Conservation (phyloP, 495 filamentous ascomycete species). For the Penicillium herquei region DNA sequence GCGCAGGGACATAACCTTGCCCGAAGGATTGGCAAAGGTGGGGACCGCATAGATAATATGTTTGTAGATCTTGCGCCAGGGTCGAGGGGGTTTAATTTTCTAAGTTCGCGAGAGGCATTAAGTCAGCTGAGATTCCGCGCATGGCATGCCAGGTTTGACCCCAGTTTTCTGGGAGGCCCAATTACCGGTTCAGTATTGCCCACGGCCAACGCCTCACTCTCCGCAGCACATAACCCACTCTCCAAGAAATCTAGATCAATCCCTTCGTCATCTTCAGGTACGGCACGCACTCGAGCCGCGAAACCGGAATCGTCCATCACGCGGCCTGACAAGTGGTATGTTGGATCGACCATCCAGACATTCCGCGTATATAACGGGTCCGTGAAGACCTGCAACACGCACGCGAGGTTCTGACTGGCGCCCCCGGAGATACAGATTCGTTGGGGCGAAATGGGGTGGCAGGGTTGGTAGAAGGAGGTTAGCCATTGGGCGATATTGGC, state of each 20-base stretch:
- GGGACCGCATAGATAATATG: constrained; percentile 84
- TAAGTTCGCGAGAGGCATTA: constrained; percentile 11
- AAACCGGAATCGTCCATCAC: constrained; percentile 82
- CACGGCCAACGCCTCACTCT: constrained; percentile 27
- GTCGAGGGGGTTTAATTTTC: constrained; percentile 39
- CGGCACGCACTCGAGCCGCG: constrained; percentile 54
- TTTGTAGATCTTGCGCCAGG: constrained; percentile 68
- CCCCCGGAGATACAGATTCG: constrained; percentile 80
- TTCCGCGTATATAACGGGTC: constrained; percentile 72
- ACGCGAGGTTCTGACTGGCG: constrained; percentile 73
- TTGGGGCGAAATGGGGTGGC: constrained; percentile 38
- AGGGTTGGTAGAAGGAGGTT: constrained; percentile 55
- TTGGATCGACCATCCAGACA: constrained; percentile 78
- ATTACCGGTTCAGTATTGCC: constrained; percentile 42
- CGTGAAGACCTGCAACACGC: constrained; percentile 69
- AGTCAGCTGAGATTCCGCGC: constrained; percentile 7
- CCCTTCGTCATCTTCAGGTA: constrained; percentile 74
- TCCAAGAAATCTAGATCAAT: constrained; percentile 62
- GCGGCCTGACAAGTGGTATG: constrained; percentile 73
- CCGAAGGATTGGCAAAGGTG: constrained; percentile 79
- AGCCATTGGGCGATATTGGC: constrained; percentile 68
- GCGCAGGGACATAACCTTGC: constrained; percentile 64
- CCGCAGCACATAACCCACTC: constrained; percentile 41
- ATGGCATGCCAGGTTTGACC: neutral
- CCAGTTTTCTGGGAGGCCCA: neutral